phyloP scores from a whole-genome alignment of 1,139 yeast species.

The Scheffersomyces segobiensis region DNA sequence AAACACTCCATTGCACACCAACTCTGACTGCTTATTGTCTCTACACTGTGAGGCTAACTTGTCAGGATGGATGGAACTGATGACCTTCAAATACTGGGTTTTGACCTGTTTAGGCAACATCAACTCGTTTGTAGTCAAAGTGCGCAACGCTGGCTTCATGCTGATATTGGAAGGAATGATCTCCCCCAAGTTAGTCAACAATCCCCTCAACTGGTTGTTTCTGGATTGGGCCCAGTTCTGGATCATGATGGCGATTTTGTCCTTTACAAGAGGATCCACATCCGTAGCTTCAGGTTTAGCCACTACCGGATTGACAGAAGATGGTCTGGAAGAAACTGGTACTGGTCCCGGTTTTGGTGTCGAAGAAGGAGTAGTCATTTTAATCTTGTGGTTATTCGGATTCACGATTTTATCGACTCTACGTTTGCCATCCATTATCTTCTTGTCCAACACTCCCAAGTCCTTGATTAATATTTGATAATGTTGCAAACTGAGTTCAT shows the following conservation, averaged over 20 bases:
- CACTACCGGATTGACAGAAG: conserved; percentile 1
- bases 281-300: conserved; percentile 1
- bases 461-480: conserved; percentile 65
- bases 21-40: conserved; percentile 63
- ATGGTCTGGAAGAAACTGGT: conserved; percentile 4
- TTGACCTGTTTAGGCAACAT: conserved; percentile 92
- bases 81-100: conserved; percentile 86
- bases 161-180: conserved; percentile 19
- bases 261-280: conserved; percentile 14
- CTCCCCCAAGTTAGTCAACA: conserved; percentile 21
- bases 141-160: conserved; percentile 15
- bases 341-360: conserved; percentile 22
- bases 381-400: conserved; percentile 32
- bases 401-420: conserved; percentile 69
- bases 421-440: conserved; percentile 77
- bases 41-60: conserved; percentile 53
- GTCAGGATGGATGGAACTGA: conserved; percentile 92
- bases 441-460: conserved; percentile 61
- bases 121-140: conserved; percentile 60
- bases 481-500: conserved; percentile 57
- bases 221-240: conserved; percentile 19
- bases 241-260: conserved; percentile 12
- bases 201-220: conserved; percentile 20
- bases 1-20: conserved; percentile 87
- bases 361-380: conserved; percentile 17